These are phyloP conservation scores for Coniella lustricola DNA, from an alignment of 2,329 filamentous ascomycete species.

Conservation along the genomic window DNA sequence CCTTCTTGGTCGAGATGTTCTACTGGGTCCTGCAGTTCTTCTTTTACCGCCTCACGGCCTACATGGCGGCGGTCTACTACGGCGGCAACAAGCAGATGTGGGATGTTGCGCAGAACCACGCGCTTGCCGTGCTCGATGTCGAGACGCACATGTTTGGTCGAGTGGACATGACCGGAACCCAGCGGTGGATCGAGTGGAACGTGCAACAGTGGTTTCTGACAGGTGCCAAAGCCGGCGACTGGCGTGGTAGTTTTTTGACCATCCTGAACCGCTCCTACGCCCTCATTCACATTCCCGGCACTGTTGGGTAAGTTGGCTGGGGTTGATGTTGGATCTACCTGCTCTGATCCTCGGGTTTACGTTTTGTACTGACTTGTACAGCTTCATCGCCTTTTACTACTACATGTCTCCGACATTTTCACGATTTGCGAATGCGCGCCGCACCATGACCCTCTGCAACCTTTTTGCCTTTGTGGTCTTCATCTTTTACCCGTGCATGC, in stretches of 20 bases:
- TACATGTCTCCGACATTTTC: conserved; percentile 40
- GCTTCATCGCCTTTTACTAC: conserved; percentile 59
- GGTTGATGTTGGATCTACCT: not conserved
- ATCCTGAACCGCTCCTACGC: conserved; percentile 43
- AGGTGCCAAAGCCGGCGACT: conserved; percentile 30
- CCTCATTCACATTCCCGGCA: conserved; percentile 43
- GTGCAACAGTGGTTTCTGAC: conserved; percentile 38
- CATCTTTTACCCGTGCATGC: conserved; percentile 54
- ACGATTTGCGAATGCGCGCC: conserved; percentile 30
- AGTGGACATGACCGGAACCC: conserved; percentile 20
- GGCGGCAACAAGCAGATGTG: conserved; percentile 35
- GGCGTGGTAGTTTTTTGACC: conserved; percentile 29
- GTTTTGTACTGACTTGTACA: conserved; percentile 21
- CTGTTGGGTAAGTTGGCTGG: conserved; percentile 34
- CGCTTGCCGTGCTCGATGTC: conserved; percentile 33
- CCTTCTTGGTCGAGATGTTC: conserved; percentile 67
- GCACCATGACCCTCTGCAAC: conserved; percentile 44
- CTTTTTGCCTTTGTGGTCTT: conserved; percentile 50
- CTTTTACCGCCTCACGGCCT: conserved; percentile 55
- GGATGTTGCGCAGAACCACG: conserved; percentile 38
- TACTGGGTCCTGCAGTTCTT: conserved; percentile 63
- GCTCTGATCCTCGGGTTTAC: too few species aligned
- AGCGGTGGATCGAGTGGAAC: conserved; percentile 35
- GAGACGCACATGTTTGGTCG: conserved; percentile 27
- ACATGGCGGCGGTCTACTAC: conserved; percentile 43